A percentile compares a stretch with the other conserved stretches of the same genome.
These are phyloP conservation scores for Claviceps capensis DNA, from an alignment of 2,329 filamentous ascomycete genomes.

Conservation along the genomic window DNA sequence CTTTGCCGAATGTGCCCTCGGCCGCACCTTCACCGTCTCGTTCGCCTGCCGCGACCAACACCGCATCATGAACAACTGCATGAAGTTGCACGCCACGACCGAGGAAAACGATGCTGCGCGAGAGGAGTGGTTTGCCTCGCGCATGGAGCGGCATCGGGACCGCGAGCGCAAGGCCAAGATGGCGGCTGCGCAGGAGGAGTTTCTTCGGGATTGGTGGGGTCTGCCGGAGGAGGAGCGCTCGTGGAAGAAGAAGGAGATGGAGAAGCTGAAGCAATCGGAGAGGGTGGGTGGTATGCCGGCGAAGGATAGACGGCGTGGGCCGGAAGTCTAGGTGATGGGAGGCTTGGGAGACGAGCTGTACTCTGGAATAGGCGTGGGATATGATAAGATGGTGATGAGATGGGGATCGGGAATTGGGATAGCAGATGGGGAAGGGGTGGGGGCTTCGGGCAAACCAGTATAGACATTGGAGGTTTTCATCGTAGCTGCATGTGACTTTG, in stretches of 20 bases:
- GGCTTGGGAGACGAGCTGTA: no score
- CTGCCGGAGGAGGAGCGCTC: conserved; percentile 42
- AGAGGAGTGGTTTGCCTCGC: conserved; percentile 80
- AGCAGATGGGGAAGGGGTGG: no score
- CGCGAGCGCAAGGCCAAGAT: conserved; percentile 49
- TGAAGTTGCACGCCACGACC: conserved; percentile 74
- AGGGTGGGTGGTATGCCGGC: conserved; percentile 40
- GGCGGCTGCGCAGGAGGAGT: conserved; percentile 48
- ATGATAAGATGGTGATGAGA: no score
- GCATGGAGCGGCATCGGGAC: conserved; percentile 55
- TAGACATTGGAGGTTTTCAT: no score
- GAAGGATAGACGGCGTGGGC: conserved; percentile 14
- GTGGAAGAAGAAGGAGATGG: conserved; percentile 34
- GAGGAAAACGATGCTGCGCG: conserved; percentile 76
- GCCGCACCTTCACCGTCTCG: conserved; percentile 74
- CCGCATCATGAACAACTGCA: conserved; percentile 84
- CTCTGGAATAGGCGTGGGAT: no score
- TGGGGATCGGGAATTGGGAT: no score
- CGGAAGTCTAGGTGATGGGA: neutral
- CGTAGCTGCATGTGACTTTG: no score
- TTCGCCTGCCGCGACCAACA: conserved; percentile 74
- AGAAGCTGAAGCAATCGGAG: conserved; percentile 36
- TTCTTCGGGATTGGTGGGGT: conserved; percentile 55
- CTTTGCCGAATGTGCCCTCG: conserved; percentile 80
- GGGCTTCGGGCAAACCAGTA: no score